Conservation (phyloP, 1,139 yeast genomes). For the Zygosaccharomyces sapae region DNA sequence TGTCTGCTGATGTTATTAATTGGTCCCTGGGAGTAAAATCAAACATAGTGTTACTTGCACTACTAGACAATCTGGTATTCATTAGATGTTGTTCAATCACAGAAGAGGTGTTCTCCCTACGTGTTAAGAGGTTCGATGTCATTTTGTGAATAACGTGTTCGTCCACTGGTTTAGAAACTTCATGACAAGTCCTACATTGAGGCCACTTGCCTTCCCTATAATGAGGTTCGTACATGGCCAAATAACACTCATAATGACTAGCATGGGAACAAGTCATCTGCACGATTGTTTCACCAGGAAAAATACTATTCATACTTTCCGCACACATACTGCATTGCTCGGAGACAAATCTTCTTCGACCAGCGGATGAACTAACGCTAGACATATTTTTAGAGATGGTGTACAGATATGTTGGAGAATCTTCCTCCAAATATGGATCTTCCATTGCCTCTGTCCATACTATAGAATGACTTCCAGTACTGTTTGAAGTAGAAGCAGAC, state of each 20-base stretch:
- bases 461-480: conserved; percentile 9
- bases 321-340: conserved; percentile 38
- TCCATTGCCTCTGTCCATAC: conserved; percentile 14
- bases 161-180: conserved; percentile 24
- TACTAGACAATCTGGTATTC: conserved; percentile 14
- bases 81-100: conserved; percentile 21
- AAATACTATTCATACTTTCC: conserved; percentile 34
- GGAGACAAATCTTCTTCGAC: conserved; percentile 27
- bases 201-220: conserved; percentile 19
- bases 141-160: conserved; percentile 29
- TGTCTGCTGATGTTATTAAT: conserved; percentile 30
- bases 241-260: conserved; percentile 31
- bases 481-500: conserved; percentile 8
- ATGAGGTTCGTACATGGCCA: conserved; percentile 19
- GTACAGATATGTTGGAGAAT: conserved; percentile 22
- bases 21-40: conserved; percentile 29
- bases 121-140: conserved; percentile 22
- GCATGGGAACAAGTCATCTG: conserved; percentile 36
- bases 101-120: conserved; percentile 8
- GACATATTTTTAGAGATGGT: conserved; percentile 13
- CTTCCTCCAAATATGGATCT: conserved; percentile 21
- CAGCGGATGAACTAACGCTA: conserved; percentile 12
- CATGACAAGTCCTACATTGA: conserved; percentile 30
- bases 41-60: neutral
- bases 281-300: conserved; percentile 37